These are phyloP conservation scores for Geotrichum australiense DNA, from an alignment of 1,139 yeast genomes.

Conservation along the genomic window DNA sequence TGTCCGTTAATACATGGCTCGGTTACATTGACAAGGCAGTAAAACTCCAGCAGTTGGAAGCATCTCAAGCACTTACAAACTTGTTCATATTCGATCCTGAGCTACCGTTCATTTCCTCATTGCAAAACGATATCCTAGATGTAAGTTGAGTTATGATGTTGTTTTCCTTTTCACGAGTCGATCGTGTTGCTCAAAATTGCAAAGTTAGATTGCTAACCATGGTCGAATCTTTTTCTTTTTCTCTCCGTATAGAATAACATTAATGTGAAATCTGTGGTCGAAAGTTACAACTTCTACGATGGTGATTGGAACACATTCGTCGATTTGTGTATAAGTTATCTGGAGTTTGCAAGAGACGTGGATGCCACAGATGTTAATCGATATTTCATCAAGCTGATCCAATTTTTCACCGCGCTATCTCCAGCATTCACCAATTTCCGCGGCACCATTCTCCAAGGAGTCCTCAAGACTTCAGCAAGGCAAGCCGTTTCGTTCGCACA, in stretches of 20 bases:
- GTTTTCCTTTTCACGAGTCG: not conserved
- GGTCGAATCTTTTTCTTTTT: not conserved
- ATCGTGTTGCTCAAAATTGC: constrained; percentile 10
- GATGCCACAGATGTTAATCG: constrained; percentile 52
- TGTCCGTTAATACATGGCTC: constrained; percentile 27
- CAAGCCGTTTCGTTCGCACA: constrained; percentile 46
- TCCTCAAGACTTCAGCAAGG: constrained; percentile 40
- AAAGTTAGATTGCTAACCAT: not conserved
- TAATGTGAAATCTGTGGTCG: constrained; percentile 32
- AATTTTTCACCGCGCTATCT: constrained; percentile 48
- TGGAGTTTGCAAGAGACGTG: constrained; percentile 46
- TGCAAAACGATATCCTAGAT: constrained; percentile 32
- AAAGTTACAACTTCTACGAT: constrained; percentile 34
- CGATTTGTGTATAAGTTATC: constrained; percentile 44
- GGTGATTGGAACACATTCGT: constrained; percentile 51
- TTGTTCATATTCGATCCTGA: constrained; percentile 27
- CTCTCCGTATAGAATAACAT: constrained; percentile 18
- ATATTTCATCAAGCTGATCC: constrained; percentile 54
- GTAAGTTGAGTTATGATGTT: constrained; percentile 14
- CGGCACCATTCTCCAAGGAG: constrained; percentile 45
- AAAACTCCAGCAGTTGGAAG: constrained; percentile 14
- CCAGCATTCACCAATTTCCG: constrained; percentile 52
- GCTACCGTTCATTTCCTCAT: constrained; percentile 27
- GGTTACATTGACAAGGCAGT: constrained; percentile 20
- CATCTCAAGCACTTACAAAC: constrained; percentile 20